phyloP scores from a whole-genome alignment of 768 basidiomycete species.

The Porphyrellus cyaneotinctus region DNA sequence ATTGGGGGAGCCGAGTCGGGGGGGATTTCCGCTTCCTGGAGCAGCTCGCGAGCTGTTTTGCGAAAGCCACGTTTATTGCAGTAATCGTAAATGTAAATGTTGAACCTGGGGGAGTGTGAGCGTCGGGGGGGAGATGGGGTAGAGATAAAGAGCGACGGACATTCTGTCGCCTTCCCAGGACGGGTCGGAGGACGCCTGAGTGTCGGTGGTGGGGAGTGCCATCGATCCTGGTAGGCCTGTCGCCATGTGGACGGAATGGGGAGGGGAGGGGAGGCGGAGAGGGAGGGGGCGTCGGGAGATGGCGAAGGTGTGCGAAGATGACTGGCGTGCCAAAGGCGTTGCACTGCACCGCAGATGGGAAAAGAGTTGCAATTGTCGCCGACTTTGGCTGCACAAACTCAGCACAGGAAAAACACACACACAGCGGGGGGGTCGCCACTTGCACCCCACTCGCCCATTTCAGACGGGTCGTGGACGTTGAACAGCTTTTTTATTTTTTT shows the following conservation, averaged over 20 bases:
- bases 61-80: constrained; percentile 74
- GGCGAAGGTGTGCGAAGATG: constrained; percentile 23
- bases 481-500: no score
- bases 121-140: not conserved
- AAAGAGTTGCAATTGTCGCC: constrained; percentile 16
- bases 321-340: constrained; percentile 30
- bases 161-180: constrained; percentile 87
- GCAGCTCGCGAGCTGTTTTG: constrained; percentile 67
- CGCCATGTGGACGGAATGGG: constrained; percentile 12
- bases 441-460: no score
- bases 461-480: no score
- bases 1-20: constrained; percentile 68
- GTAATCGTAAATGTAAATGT: constrained; percentile 86
- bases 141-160: constrained; percentile 39
- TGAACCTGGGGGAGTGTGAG: constrained; percentile 54
- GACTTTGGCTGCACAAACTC: constrained; percentile 26
- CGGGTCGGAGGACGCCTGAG: constrained; percentile 29
- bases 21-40: constrained; percentile 62
- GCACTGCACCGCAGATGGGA: constrained; percentile 33
- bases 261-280: not conserved
- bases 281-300: not conserved
- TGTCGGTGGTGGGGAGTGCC: constrained; percentile 12
- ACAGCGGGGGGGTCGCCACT: no score
- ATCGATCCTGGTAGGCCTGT: constrained; percentile 26
- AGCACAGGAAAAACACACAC: constrained; percentile 20